Conservation (phyloP, 768 basidiomycete genomes). For the Boletus subparvulus region DNA sequence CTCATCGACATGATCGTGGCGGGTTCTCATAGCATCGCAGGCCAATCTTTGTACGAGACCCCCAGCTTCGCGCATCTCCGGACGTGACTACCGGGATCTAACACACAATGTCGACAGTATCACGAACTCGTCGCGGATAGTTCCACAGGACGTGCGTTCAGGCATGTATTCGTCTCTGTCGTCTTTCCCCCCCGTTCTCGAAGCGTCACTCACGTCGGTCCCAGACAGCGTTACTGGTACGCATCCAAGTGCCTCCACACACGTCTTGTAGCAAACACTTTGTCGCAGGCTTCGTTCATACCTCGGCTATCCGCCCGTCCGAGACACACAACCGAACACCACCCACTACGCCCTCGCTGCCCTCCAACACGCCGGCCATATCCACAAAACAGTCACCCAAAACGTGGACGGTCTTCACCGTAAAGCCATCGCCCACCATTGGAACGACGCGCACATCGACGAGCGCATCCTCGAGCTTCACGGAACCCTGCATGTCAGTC, state of each 20-base stretch:
- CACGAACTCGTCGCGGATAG: conserved; percentile 78
- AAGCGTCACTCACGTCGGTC: conserved; percentile 5
- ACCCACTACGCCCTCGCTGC: conserved; percentile 88
- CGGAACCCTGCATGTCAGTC: conserved; percentile 76
- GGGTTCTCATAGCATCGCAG: conserved; percentile 29
- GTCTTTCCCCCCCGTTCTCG: background rate
- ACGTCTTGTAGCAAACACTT: too few species aligned
- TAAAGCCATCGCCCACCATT: conserved; percentile 60
- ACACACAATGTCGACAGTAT: conserved; percentile 44
- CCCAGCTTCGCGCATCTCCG: background rate
- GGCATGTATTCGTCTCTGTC: conserved; percentile 43
- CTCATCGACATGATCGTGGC: background rate
- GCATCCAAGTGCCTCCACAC: conserved; percentile 10
- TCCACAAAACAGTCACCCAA: conserved; percentile 73
- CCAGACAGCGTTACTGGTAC: conserved; percentile 83
- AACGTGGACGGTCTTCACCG: conserved; percentile 95
- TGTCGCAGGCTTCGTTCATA: conserved; percentile 62
- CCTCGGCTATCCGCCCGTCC: conserved; percentile 83
- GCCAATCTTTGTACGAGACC: conserved; percentile 52
- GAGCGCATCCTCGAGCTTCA: conserved; percentile 76
- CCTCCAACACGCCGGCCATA: conserved; percentile 64
- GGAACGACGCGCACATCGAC: conserved; percentile 36
- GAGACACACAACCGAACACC: conserved; percentile 81
- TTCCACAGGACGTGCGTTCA: conserved; percentile 65
- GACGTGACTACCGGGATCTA: background rate